Evolutionary conservation across 2,329 filamentous ascomycete species (phyloP).

Genomic region (Leptodontidium sp.): DNA sequence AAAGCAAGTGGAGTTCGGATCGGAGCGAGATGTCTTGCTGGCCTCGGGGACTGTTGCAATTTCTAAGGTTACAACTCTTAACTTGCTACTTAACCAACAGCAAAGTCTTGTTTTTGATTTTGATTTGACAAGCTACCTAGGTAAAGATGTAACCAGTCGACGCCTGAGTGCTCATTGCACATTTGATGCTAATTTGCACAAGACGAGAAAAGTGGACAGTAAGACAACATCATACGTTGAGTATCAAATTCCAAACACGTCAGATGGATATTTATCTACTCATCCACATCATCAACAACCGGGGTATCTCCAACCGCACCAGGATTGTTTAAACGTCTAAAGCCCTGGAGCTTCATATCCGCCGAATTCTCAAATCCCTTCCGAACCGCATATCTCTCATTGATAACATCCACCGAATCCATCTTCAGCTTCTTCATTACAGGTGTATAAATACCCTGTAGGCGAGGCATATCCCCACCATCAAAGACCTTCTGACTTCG

Average conservation of each 20-base stretch:
- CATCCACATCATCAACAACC: constrained; percentile 44
- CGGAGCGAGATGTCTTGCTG: background rate
- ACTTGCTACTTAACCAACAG: too few relatives aligned
- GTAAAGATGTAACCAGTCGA: too few relatives aligned
- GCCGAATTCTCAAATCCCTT: constrained; percentile 64
- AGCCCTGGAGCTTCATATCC: constrained; percentile 51
- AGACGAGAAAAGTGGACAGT: background rate
- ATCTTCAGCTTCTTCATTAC: constrained; percentile 60
- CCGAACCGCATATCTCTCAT: constrained; percentile 67
- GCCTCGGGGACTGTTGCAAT: background rate
- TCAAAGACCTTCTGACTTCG: constrained; percentile 56
- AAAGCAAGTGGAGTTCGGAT: background rate
- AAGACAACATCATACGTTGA: background rate
- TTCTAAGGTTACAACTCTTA: background rate
- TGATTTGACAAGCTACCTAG: too few relatives aligned
- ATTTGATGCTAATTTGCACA: background rate
- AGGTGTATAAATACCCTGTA: constrained; percentile 62
- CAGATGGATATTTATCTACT: constrained; percentile 35
- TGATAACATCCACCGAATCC: constrained; percentile 61
- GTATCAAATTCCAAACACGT: background rate
- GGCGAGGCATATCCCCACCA: constrained; percentile 60
- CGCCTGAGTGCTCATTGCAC: too few relatives aligned
- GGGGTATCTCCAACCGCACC: constrained; percentile 11
- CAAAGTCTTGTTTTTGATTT: too few relatives aligned
- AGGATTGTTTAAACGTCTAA: constrained; percentile 38